Evolutionary conservation across 257 asterid genomes (phyloP), one percentile per base, ranked within the genome.

Genomic region (Nicotiana otophora): DNA sequence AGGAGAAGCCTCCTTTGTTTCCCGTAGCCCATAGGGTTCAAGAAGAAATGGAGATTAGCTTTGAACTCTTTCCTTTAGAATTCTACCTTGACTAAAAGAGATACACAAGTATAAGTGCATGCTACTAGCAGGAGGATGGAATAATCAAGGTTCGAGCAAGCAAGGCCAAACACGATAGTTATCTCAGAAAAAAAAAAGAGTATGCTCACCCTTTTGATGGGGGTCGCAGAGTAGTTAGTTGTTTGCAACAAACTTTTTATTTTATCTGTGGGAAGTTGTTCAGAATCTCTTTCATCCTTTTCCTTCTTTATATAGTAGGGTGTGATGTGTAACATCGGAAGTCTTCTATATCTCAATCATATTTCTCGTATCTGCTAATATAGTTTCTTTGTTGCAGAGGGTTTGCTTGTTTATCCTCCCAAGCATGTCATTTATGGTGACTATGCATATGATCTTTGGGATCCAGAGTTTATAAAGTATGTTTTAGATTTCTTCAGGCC

Each of bases 401-500:
- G 92, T 88, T 85, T 96, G 85, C 97, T 94, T 86, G 98, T 96
- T 78, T 96, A 88, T 87, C 98, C 98, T 60, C 95, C 98, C 26
- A 89, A 89, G 86, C 97, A 96, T 87, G 94, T 91, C 85, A 92
- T 96, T 60, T 96, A 92, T 87, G 98, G 95, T 77, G 97, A 91
- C 88, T 96, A 92, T 81, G 98, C 99, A 10, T 92, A 91, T 69
- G 91, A 91, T 87, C 83, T 94, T 82, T 96, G 98, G 98, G 99
- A 94, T 87, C 92, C 86, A 77, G 87, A 89, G 87, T 89, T 88
- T 91, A 91, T 96, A 82, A 92, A 89, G 83, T 67, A 87, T 84
- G 84, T 94, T 61, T 77, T 94, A 91, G 92, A 86, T 69, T 96
- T 88, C 89, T 93, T 94, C 93, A 88, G 82, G 88, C 98, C 98